Percentiles rank a stretch among this genome's conserved stretches.
Conservation (phyloP, 345 rosid species). For the Arabidopsis arenosa region DNA sequence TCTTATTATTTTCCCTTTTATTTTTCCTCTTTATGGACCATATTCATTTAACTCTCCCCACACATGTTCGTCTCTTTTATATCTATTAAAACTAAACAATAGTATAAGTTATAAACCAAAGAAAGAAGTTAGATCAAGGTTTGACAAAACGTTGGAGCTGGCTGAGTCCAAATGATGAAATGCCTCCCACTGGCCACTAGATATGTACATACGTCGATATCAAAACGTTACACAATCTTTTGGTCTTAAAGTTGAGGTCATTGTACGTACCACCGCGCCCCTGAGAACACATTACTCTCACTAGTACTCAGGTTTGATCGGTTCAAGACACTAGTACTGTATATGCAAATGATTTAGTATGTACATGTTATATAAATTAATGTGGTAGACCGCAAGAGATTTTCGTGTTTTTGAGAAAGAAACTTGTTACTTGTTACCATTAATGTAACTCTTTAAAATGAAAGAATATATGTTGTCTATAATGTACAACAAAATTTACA, state of each 20-base stretch:
- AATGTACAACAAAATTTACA: slow-evolving; percentile 16
- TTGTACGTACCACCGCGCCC: neutral
- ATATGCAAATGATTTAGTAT: neutral
- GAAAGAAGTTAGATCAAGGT: neutral
- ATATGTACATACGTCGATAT: neutral
- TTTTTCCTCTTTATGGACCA: slow-evolving; percentile 30
- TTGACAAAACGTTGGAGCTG: neutral
- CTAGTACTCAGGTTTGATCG: neutral
- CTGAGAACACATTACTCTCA: slow-evolving; percentile 1
- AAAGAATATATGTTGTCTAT: slow-evolving; percentile 35
- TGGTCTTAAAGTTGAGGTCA: slow-evolving; percentile 15
- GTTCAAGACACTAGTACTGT: neutral
- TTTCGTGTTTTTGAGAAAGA: neutral
- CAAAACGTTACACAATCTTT: neutral
- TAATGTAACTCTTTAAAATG: slow-evolving; percentile 4
- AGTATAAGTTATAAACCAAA: neutral
- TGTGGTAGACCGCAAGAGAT: neutral
- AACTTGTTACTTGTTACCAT: slow-evolving; percentile 23
- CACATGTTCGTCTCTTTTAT: neutral
- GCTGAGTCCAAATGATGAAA: neutral
- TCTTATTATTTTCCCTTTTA: slow-evolving; percentile 18
- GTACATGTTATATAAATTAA: neutral
- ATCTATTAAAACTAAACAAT: neutral
- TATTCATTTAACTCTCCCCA: slow-evolving; percentile 30
- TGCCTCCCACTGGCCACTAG: neutral